phyloP scores from a whole-genome alignment of 139 green algal genomes.

The Closterium sp. region DNA sequence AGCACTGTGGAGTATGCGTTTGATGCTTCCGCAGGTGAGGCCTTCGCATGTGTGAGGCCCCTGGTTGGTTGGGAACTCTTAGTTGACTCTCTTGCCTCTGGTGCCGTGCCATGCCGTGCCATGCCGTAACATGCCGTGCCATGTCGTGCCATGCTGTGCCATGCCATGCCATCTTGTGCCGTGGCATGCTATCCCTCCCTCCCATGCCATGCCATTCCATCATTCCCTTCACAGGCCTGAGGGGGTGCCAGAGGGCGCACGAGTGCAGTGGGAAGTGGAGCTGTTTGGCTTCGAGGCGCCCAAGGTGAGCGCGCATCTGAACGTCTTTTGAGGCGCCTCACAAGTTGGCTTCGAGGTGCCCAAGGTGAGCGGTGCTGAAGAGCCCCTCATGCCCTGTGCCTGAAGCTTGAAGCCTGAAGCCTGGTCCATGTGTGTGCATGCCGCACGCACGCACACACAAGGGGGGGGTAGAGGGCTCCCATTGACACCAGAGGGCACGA shows the following conservation, averaged over 20 bases:
- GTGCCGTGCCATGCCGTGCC: too few species aligned
- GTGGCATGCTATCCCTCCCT: not conserved
- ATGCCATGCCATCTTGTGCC: not conserved
- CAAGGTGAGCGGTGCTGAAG: not conserved
- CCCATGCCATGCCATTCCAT: not conserved
- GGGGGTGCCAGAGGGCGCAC: not conserved
- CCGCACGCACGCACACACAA: too few species aligned
- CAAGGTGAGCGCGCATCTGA: not conserved
- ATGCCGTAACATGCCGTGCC: too few species aligned
- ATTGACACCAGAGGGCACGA: not conserved
- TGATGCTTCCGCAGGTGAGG: too few species aligned
- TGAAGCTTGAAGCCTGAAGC: too few species aligned
- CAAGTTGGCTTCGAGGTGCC: not conserved
- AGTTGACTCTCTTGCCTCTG: too few species aligned
- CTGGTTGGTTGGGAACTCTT: too few species aligned
- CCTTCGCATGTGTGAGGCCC: too few species aligned
- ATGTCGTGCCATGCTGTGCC: not conserved
- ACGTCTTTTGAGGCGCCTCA: too few species aligned
- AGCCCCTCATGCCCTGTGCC: too few species aligned
- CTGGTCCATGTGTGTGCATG: not conserved
- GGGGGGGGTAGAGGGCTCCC: not conserved
- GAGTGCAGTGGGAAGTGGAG: constrained; percentile 8
- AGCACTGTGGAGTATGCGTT: too few species aligned
- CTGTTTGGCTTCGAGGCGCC: not conserved
- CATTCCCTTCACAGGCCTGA: not conserved